Conservation (phyloP, 176 grass and related monocot species). For the Aegilops sharonensis region DNA sequence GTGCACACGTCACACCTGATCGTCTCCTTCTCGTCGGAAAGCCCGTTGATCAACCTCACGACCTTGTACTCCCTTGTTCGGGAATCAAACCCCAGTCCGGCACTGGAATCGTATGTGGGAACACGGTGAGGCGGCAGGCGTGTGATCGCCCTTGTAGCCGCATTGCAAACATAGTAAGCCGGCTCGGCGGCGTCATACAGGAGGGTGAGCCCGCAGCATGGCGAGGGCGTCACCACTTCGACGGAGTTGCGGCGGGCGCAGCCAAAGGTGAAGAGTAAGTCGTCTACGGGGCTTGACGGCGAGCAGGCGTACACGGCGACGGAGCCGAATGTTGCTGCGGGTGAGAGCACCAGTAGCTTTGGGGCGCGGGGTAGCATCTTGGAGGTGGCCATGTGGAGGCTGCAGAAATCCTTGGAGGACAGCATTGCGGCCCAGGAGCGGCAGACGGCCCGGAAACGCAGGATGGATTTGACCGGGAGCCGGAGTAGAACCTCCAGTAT, state of each 20-base stretch:
- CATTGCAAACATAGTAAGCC: conserved; percentile 2
- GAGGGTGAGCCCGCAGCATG: not conserved
- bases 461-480: not conserved
- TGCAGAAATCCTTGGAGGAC: not conserved
- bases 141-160: not conserved
- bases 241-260: not conserved
- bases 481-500: not conserved
- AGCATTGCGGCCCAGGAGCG: not conserved
- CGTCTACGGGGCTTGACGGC: not conserved
- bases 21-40: not conserved
- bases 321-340: not conserved
- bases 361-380: not conserved
- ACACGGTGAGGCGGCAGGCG: not conserved
- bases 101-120: not conserved
- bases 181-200: not conserved
- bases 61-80: not conserved
- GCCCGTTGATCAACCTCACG: not conserved
- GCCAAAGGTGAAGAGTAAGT: not conserved
- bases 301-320: not conserved
- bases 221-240: not conserved
- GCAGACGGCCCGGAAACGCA: not conserved
- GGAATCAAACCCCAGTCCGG: not conserved
- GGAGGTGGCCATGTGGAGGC: not conserved
- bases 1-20: not conserved
- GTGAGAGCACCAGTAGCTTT: not conserved